A percentile compares a stretch with the other conserved stretches of the same genome.
phyloP scores from a whole-genome alignment of 179 eudicot species.

The Patellifolia procumbens region DNA sequence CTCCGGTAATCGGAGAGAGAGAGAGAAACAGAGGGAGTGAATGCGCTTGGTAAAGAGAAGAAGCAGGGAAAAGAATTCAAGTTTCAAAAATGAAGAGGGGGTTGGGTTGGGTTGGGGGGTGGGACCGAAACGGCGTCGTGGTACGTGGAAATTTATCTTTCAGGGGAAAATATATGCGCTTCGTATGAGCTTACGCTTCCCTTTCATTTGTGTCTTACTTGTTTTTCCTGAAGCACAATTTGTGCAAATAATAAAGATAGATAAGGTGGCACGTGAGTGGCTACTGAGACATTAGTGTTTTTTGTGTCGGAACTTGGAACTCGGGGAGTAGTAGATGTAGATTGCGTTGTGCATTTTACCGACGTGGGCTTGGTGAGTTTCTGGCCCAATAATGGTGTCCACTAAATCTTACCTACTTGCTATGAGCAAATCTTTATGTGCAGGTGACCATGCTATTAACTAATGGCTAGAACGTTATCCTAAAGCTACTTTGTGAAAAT shows the following conservation, averaged over 20 bases:
- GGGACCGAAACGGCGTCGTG: constrained; percentile 35
- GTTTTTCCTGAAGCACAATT: not conserved
- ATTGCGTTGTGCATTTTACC: not conserved
- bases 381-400: too few relatives aligned
- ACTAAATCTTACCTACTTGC: too few relatives aligned
- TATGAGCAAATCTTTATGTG: too few relatives aligned
- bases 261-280: constrained; percentile 9
- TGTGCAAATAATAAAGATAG: not conserved
- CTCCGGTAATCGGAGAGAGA: not conserved
- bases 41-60: not conserved
- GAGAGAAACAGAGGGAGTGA: constrained; percentile 12
- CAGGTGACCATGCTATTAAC: too few relatives aligned
- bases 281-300: too few relatives aligned
- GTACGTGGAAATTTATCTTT: constrained; percentile 12
- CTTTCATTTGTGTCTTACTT: constrained; percentile 18
- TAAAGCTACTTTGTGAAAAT: too few relatives aligned
- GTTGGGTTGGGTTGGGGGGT: too few relatives aligned
- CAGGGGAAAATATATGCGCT: constrained; percentile 36
- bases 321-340: not conserved
- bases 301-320: not conserved
- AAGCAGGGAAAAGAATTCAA: constrained; percentile 4
- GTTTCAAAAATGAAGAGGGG: constrained; percentile 3
- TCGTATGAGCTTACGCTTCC: constrained; percentile 31
- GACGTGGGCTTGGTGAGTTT: too few relatives aligned
- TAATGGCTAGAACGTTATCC: too few relatives aligned